Percentiles rank a stretch among this genome's conserved stretches.
Conservation (phyloP, 441 rosid species). For the Hura crepitans region DNA sequence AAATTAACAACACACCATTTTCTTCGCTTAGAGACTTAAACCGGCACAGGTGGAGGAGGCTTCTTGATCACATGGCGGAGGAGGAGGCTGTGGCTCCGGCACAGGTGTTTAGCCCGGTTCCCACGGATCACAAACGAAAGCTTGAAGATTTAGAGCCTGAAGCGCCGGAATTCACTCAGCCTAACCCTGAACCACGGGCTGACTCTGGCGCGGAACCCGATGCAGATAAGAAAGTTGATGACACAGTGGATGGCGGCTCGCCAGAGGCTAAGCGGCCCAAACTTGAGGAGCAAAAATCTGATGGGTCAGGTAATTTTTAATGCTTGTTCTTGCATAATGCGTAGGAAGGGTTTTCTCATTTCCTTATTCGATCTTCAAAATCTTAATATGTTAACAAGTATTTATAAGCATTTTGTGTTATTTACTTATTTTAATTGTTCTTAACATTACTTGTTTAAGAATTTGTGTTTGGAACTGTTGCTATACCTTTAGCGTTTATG, state of each 20-base stretch:
- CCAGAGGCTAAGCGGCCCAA: constrained; percentile 62
- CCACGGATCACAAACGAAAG: constrained; percentile 73
- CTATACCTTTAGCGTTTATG: too few species aligned
- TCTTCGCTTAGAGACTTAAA: too few species aligned
- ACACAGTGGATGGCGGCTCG: constrained; percentile 26
- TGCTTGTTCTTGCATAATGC: too few species aligned
- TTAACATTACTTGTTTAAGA: too few species aligned
- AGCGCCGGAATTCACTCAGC: constrained; percentile 21
- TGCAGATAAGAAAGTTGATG: constrained; percentile 25
- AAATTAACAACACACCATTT: too few species aligned
- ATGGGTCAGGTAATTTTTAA: constrained; percentile 41
- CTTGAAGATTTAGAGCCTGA: constrained; percentile 49
- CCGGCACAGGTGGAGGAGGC: too few species aligned
- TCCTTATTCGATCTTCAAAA: background rate
- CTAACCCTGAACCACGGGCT: background rate
- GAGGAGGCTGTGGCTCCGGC: background rate
- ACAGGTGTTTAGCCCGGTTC: constrained; percentile 20
- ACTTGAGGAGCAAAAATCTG: constrained; percentile 38
- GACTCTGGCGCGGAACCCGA: constrained; percentile 24
- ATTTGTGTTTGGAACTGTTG: too few species aligned
- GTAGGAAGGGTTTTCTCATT: background rate
- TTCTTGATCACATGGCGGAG: too few species aligned
- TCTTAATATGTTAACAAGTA: background rate
- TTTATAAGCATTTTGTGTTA: background rate
- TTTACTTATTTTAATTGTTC: too few species aligned